These are phyloP conservation scores for Hura crepitans DNA, from an alignment of 441 rosid species.

Conservation along the genomic window DNA sequence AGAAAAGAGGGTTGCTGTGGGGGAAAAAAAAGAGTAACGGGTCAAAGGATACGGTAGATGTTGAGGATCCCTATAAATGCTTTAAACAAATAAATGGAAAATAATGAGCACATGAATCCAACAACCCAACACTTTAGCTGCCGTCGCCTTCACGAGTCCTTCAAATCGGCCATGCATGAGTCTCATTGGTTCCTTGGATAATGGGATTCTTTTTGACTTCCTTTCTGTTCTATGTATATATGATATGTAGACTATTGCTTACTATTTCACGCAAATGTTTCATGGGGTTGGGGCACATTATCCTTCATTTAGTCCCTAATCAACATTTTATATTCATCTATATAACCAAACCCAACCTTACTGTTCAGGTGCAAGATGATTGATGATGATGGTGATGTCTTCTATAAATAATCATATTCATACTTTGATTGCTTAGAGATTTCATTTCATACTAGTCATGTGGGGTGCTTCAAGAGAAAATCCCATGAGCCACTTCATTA, in stretches of 20 bases:
- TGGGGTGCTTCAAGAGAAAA: conserved; percentile 12
- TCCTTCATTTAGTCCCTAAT: conserved; percentile 18
- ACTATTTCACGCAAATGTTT: conserved; percentile 15
- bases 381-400: neutral
- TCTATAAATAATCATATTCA: neutral
- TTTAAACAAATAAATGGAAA: neutral
- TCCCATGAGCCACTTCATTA: conserved; percentile 29
- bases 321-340: too few relatives aligned
- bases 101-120: conserved; percentile 32
- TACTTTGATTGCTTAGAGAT: neutral
- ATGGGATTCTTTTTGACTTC: conserved; percentile 37
- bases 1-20: too few relatives aligned
- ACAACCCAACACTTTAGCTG: conserved; percentile 23
- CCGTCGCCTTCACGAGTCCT: conserved; percentile 66
- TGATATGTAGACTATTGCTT: too few relatives aligned
- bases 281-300: neutral
- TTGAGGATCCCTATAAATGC: neutral
- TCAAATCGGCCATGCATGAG: conserved; percentile 19
- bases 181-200: conserved; percentile 33
- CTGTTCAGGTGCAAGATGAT: neutral
- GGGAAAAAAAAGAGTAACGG: too few relatives aligned
- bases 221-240: neutral
- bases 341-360: conserved; percentile 27
- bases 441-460: conserved; percentile 15
- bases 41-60: too few relatives aligned